A percentile compares a stretch with the other conserved stretches of the same genome.
phyloP scores from a whole-genome alignment of 108 stramenopile genomes.

The Fragilaria radians region DNA sequence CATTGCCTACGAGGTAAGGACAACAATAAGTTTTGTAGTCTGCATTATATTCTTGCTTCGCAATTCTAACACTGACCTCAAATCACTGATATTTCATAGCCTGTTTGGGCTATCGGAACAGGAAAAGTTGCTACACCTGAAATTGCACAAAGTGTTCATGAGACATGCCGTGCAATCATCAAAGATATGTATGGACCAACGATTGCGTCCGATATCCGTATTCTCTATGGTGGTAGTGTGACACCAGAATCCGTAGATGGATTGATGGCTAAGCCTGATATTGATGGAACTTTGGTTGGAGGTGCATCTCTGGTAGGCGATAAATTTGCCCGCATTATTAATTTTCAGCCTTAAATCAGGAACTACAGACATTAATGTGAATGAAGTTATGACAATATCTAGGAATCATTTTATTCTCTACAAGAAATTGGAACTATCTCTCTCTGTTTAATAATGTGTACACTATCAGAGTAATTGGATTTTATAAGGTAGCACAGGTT shows the following conservation, averaged over 20 bases:
- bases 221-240: conserved; percentile 93
- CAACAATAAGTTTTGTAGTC: too few relatives aligned
- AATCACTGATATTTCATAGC: too few relatives aligned
- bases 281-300: conserved; percentile 96
- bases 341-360: conserved; percentile 77
- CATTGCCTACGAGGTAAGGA: conserved; percentile 98
- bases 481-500: too few relatives aligned
- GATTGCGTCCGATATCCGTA: conserved; percentile 69
- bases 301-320: conserved; percentile 86
- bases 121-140: conserved; percentile 63
- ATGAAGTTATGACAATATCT: too few relatives aligned
- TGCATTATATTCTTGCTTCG: too few relatives aligned
- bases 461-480: too few relatives aligned
- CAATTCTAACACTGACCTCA: too few relatives aligned
- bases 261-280: conserved; percentile 87
- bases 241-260: conserved; percentile 90
- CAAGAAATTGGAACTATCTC: too few relatives aligned
- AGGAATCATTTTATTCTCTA: too few relatives aligned
- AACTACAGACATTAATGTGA: too few relatives aligned
- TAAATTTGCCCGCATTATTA: conserved; percentile 90
- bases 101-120: conserved; percentile 88
- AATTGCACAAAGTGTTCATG: conserved; percentile 75
- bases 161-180: conserved; percentile 69
- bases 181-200: conserved; percentile 70
- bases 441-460: too few relatives aligned